Evolutionary conservation across 306 rosid genomes (phyloP).

Genomic region (Pyrus betulifolia): DNA sequence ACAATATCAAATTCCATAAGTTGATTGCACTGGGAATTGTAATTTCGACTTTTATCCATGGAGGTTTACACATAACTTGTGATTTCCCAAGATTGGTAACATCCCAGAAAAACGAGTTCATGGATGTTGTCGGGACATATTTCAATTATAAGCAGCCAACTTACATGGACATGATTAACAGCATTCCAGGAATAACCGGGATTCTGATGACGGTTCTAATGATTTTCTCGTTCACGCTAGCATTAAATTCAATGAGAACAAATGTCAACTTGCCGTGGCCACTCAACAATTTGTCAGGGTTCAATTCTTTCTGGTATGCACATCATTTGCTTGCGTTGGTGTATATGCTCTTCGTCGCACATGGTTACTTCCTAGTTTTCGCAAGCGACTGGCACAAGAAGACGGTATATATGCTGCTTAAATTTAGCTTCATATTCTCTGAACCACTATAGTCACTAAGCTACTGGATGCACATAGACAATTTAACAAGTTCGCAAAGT

Average conservation of each 20-base stretch:
- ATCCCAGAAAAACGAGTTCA: constrained; percentile 33
- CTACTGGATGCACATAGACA: neutral
- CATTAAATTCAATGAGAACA: constrained; percentile 62
- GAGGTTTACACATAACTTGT: constrained; percentile 44
- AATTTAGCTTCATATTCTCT: neutral
- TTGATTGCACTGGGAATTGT: constrained; percentile 46
- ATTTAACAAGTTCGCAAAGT: neutral
- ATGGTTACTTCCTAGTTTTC: constrained; percentile 65
- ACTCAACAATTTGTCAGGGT: constrained; percentile 58
- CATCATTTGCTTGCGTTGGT: constrained; percentile 76
- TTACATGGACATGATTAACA: constrained; percentile 30
- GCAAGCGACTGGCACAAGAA: constrained; percentile 47
- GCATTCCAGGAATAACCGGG: constrained; percentile 57
- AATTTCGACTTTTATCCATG: constrained; percentile 51
- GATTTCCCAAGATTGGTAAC: constrained; percentile 66
- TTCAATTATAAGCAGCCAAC: constrained; percentile 46
- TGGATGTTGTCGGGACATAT: constrained; percentile 36
- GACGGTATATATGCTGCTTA: constrained; percentile 43
- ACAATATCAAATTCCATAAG: constrained; percentile 86
- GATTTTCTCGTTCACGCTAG: constrained; percentile 66
- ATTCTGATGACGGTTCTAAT: constrained; percentile 52
- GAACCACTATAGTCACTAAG: neutral
- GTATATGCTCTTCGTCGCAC: constrained; percentile 51
- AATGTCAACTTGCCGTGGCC: constrained; percentile 50
- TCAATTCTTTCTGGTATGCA: constrained; percentile 90